These are phyloP conservation scores for Camptophora hylomeconis DNA, from an alignment of 2,329 filamentous ascomycete genomes.

Conservation along the genomic window DNA sequence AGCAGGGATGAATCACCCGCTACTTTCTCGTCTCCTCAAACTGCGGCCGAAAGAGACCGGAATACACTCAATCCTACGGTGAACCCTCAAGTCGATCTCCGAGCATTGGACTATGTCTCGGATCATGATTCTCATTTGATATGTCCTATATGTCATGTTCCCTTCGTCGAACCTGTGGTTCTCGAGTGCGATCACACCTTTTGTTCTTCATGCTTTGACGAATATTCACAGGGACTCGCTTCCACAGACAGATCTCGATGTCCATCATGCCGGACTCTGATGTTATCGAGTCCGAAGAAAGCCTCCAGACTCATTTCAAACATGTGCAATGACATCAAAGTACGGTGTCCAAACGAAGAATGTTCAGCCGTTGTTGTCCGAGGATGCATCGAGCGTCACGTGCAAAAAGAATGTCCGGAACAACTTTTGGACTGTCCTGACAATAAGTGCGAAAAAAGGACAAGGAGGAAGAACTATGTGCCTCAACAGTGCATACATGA, in stretches of 20 bases:
- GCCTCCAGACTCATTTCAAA: conserved; percentile 45
- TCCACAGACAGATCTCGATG: conserved; percentile 27
- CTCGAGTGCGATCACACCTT: conserved; percentile 52
- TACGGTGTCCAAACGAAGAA: conserved; percentile 47
- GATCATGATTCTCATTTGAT: conserved; percentile 46
- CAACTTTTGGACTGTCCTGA: conserved; percentile 40
- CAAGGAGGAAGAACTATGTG: conserved; percentile 40
- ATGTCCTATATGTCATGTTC: conserved; percentile 52
- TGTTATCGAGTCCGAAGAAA: conserved; percentile 24
- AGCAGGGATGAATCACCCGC: too few species aligned
- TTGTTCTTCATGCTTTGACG: conserved; percentile 44
- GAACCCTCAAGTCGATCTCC: conserved; percentile 31
- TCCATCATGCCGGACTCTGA: conserved; percentile 43
- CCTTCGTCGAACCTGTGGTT: conserved; percentile 46
- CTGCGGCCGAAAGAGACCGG: neutral
- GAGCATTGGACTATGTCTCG: conserved; percentile 44
- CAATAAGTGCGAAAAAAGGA: conserved; percentile 35
- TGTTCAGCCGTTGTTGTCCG: conserved; percentile 42
- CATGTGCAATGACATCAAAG: conserved; percentile 48
- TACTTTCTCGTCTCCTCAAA: conserved; percentile 7
- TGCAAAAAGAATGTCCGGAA: conserved; percentile 47
- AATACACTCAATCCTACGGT: neutral
- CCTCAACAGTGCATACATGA: conserved; percentile 15
- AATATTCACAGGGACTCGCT: conserved; percentile 17
- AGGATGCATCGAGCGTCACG: conserved; percentile 44